Evolutionary conservation across 2,329 filamentous ascomycete species (phyloP).

Genomic region (Blastomyces emzantsi): DNA sequence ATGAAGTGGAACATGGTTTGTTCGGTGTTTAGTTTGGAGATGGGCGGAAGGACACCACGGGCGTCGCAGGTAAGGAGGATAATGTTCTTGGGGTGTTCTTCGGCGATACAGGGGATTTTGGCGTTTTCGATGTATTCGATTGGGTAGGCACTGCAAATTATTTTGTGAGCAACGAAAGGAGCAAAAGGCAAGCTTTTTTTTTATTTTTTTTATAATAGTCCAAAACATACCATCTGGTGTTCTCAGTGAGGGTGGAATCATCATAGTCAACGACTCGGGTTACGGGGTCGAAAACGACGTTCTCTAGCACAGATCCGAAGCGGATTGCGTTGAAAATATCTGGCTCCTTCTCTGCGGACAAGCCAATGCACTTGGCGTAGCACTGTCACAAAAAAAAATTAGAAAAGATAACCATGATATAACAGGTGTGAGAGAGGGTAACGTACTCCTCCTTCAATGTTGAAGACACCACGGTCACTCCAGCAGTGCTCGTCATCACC

Average conservation of each 20-base stretch:
- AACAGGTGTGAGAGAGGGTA: not conserved
- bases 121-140: conserved; percentile 99
- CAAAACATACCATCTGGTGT: conserved; percentile 66
- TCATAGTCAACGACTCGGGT: conserved; percentile 94
- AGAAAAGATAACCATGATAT: too few species aligned
- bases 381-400: conserved; percentile 40
- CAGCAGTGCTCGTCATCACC: conserved; percentile 99
- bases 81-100: conserved; percentile 90
- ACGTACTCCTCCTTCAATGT: conserved; percentile 80
- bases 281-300: conserved; percentile 90
- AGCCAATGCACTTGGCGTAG: conserved; percentile 97
- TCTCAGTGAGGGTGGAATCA: conserved; percentile 89
- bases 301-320: conserved; percentile 96
- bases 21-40: conserved; percentile 87
- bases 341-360: conserved; percentile 97
- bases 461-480: conserved; percentile 94
- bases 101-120: conserved; percentile 90
- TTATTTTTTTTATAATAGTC: too few species aligned
- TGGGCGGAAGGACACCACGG: conserved; percentile 91
- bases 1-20: conserved; percentile 99
- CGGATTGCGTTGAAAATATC: conserved; percentile 95
- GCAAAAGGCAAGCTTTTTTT: not conserved
- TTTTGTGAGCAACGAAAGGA: conserved; percentile 1
- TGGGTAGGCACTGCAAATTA: conserved; percentile 63
- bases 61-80: conserved; percentile 97